Evolutionary conservation across 2,329 filamentous ascomycete genomes (phyloP).

Genomic region (Aspergillus tanneri): DNA sequence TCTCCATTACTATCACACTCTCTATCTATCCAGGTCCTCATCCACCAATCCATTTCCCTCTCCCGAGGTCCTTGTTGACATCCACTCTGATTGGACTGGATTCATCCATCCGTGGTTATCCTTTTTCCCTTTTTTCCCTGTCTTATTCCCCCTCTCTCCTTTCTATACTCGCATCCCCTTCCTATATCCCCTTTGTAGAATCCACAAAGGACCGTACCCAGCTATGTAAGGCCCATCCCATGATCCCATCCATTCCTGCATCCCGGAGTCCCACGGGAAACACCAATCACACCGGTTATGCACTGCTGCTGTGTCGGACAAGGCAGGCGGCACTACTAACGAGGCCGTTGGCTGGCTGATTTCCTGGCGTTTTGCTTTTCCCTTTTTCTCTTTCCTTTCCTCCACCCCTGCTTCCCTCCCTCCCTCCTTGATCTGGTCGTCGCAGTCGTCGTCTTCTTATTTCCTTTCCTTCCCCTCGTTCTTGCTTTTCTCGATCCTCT

Average conservation of each 20-base stretch:
- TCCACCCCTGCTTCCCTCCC: conserved; percentile 6
- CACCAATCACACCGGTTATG: not conserved
- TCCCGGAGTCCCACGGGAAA: conserved; percentile 5
- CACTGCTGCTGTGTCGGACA: not conserved
- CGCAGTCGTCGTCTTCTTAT: not conserved
- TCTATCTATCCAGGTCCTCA: not conserved
- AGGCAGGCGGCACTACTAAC: too few relatives aligned
- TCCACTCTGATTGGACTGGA: conserved; percentile 1
- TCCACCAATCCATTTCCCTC: not conserved
- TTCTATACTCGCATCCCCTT: conserved; percentile 5
- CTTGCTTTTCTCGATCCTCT: conserved; percentile 4
- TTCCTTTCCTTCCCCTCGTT: conserved; percentile 2
- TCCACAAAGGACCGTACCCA: not conserved
- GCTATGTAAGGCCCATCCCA: not conserved
- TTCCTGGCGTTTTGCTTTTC: conserved; percentile 4
- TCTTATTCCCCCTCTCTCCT: conserved; percentile 13
- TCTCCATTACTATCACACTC: not conserved
- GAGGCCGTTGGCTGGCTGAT: too few relatives aligned
- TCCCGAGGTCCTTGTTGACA: not conserved
- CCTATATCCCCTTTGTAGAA: not conserved
- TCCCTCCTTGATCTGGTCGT: too few relatives aligned
- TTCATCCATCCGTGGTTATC: not conserved
- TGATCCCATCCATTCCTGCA: too few relatives aligned
- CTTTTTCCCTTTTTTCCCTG: not conserved
- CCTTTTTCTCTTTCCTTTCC: conserved; percentile 13